Base-by-base conservation (phyloP, 495 filamentous ascomycete species). In the Amorphotheca resinae region DNA sequence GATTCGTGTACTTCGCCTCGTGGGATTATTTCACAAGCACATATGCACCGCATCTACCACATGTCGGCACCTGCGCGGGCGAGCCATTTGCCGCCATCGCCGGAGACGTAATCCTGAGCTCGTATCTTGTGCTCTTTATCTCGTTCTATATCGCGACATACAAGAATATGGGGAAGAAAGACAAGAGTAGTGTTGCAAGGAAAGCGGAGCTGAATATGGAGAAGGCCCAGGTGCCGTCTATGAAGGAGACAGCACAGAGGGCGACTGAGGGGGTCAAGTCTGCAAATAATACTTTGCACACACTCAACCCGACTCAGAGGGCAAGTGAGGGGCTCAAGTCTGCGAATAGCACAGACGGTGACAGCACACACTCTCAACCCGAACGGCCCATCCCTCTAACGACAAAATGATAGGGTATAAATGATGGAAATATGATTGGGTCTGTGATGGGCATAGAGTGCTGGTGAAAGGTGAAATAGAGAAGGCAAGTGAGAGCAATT, bases 91-190 rank as follows among this genome's bases (percentile, higher is more conserved):
- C 91, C 41, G 91, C 91, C 21, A 84, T 95, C 59, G 76, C 88
- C 40, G 91, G 91, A 52, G 89, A 94, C 44, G 85, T 69, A 44
- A 93, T 95, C 56, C 66, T 98, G 54, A 84, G 72, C 66, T 91
- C 83, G 33, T 98, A 98, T 73, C 77, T 98, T 42, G 68, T 95
- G 49, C 83, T 98, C 45, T 98, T 98, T 76, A 94, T 98, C 69
- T 87, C 82, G 37, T 98, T 98, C 82, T 98, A 98, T 74, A 70
- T 93, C 50, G 85, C 86, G 37, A 98, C 91, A 42, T 98, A 98
- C 70, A 86, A 83, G 65, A 94, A 93, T 75, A 68, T 75, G 38
- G 73, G 74, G 56, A 85, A 83, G 70, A 33, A 41, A 6, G 31
- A 21, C n/a, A 17, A 40, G 7, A 40, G 39, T 9, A 49, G 28